A percentile compares a stretch with the other conserved stretches of the same genome.
phyloP scores from a whole-genome alignment of 2,329 filamentous ascomycete genomes.

The Lasiodiplodia citricola region DNA sequence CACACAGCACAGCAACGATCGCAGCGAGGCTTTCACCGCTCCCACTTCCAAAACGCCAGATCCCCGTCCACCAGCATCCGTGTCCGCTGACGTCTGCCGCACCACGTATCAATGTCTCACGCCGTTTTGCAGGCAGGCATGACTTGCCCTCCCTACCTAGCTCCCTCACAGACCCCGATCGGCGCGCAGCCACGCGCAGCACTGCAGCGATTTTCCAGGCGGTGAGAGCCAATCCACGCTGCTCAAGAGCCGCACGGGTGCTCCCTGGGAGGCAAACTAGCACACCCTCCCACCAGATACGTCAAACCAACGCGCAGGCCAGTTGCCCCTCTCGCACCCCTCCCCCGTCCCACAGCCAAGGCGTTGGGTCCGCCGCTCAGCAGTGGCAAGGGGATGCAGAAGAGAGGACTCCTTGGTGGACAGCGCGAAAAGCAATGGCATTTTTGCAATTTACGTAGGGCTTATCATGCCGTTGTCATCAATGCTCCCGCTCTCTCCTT shows the following conservation, averaged over 20 bases:
- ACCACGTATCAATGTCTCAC: slow-evolving; percentile 18
- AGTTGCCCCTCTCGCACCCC: background rate
- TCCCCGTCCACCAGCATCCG: slow-evolving; percentile 11
- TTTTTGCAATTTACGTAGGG: slow-evolving; percentile 18
- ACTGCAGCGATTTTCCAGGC: background rate
- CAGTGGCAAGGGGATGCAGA: slow-evolving; percentile 9
- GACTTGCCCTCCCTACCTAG: slow-evolving; percentile 6
- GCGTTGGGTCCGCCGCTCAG: slow-evolving; percentile 10
- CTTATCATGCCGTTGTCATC: slow-evolving; percentile 16
- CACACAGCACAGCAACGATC: background rate
- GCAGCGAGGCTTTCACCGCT: slow-evolving; percentile 16
- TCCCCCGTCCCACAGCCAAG: slow-evolving; percentile 8
- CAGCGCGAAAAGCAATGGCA: slow-evolving; percentile 10
- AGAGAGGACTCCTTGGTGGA: background rate
- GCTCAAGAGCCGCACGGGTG: slow-evolving; percentile 1
- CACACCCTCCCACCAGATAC: background rate
- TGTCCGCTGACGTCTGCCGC: slow-evolving; percentile 18
- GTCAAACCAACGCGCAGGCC: slow-evolving; percentile 8
- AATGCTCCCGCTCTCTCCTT: background rate
- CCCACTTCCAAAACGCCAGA: background rate
- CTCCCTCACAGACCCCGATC: slow-evolving; percentile 3
- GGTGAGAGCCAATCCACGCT: slow-evolving; percentile 2
- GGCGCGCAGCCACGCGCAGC: slow-evolving; percentile 1
- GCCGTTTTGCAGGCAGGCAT: slow-evolving; percentile 8
- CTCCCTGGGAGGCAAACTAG: background rate